A percentile compares a stretch with the other conserved stretches of the same genome.
phyloP scores from a whole-genome alignment of 257 asterid genomes.

The Thymus quinquecostatus region DNA sequence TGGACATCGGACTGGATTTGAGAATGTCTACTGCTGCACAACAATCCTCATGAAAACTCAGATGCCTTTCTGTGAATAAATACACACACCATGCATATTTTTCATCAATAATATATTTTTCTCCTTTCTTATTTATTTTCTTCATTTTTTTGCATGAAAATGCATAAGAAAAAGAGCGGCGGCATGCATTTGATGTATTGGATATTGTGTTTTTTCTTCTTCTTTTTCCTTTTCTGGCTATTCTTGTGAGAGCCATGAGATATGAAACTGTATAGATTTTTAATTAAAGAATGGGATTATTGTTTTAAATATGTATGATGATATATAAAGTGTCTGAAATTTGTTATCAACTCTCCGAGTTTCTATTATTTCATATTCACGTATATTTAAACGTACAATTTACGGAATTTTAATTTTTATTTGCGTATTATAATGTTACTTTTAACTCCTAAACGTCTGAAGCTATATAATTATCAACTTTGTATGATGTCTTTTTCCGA shows the following conservation, averaged over 20 bases:
- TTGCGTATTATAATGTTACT: too few species aligned
- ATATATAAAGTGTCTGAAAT: neutral
- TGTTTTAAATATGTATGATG: slow-evolving; percentile 1
- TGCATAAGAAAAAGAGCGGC: slow-evolving; percentile 16
- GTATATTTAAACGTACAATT: too few species aligned
- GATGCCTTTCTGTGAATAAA: slow-evolving; percentile 36
- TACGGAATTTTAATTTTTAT: too few species aligned
- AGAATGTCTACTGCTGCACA: slow-evolving; percentile 32
- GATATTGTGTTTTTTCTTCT: neutral
- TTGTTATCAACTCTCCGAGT: too few species aligned
- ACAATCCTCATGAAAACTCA: slow-evolving; percentile 22
- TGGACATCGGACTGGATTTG: slow-evolving; percentile 58
- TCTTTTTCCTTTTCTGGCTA: neutral
- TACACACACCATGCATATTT: slow-evolving; percentile 16
- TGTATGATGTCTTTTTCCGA: too few species aligned
- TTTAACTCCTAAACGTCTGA: too few species aligned
- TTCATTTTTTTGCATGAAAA: slow-evolving; percentile 3
- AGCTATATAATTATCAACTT: too few species aligned
- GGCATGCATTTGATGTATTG: slow-evolving; percentile 19
- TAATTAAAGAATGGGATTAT: neutral
- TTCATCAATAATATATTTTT: neutral
- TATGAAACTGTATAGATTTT: slow-evolving; percentile 30
- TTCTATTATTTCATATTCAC: too few species aligned
- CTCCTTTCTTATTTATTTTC: neutral
- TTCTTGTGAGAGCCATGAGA: slow-evolving; percentile 26